Conservation (phyloP, 768 basidiomycete species). For the Russula sp. region DNA sequence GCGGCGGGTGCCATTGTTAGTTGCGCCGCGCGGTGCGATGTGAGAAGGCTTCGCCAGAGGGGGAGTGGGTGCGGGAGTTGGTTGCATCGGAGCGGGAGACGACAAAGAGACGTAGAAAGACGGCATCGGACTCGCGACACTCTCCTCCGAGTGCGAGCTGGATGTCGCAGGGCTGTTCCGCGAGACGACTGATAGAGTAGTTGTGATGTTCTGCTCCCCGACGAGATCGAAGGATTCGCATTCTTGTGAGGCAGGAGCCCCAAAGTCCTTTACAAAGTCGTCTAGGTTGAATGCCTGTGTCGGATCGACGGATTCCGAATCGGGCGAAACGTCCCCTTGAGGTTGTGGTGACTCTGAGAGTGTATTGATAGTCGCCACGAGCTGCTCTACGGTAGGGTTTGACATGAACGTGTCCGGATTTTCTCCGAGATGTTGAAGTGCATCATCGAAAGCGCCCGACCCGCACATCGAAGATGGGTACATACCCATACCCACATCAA, state of each 20-base stretch:
- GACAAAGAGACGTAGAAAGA: conserved; percentile 13
- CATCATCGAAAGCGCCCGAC: conserved; percentile 4
- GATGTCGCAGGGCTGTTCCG: neutral
- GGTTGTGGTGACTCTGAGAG: conserved; percentile 2
- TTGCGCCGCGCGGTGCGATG: conserved; percentile 19
- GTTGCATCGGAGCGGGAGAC: conserved; percentile 1
- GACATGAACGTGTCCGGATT: conserved; percentile 11
- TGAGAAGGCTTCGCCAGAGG: neutral
- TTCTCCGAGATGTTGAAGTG: conserved; percentile 5
- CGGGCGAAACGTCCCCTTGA: neutral
- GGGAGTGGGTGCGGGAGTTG: neutral
- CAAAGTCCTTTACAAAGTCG: conserved; percentile 19
- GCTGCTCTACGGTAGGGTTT: conserved; percentile 8
- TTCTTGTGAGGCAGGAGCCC: neutral
- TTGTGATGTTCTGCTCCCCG: neutral
- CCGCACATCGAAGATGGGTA: conserved; percentile 12
- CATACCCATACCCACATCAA: conserved; percentile 17
- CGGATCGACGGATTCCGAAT: neutral
- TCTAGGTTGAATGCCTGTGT: conserved; percentile 18
- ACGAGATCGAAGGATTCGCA: no score
- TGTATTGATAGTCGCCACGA: conserved; percentile 8
- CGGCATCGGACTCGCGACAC: neutral
- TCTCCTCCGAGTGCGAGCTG: neutral
- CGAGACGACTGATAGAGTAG: neutral
- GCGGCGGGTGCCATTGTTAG: conserved; percentile 13